Percentiles rank a stretch among this genome's conserved stretches.
phyloP scores from a whole-genome alignment of 306 rosid genomes.

The Prosopis cineraria region DNA sequence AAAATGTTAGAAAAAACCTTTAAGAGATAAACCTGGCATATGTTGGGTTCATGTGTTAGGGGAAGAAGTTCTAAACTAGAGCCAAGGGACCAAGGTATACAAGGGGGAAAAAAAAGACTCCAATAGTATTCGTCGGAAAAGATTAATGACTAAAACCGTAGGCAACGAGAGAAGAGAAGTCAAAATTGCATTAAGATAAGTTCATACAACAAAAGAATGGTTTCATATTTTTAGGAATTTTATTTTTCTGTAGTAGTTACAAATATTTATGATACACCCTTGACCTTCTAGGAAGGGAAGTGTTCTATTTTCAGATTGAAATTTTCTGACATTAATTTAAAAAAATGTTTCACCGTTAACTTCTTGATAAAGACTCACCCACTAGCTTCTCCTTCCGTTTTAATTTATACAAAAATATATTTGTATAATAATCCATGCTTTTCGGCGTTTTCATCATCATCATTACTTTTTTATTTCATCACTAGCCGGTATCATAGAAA shows the following conservation, averaged over 20 bases:
- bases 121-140: background rate
- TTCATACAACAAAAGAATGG: background rate
- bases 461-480: too few relatives aligned
- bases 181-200: background rate
- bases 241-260: background rate
- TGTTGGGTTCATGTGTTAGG: background rate
- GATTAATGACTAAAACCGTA: background rate
- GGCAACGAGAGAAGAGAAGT: background rate
- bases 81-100: background rate
- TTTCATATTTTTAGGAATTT: slow-evolving; percentile 8
- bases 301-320: slow-evolving; percentile 1
- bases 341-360: too few relatives aligned
- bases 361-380: too few relatives aligned
- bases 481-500: too few relatives aligned
- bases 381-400: too few relatives aligned
- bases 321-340: too few relatives aligned
- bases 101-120: background rate
- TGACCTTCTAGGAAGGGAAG: background rate
- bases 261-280: background rate
- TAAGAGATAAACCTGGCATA: background rate
- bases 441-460: too few relatives aligned
- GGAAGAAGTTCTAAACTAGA: background rate
- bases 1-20: slow-evolving; percentile 17
- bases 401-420: too few relatives aligned
- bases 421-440: too few relatives aligned